A percentile compares a stretch with the other conserved stretches of the same genome.
Conservation (phyloP, 805 yeast species). For the Saccharomycopsis sp. region DNA sequence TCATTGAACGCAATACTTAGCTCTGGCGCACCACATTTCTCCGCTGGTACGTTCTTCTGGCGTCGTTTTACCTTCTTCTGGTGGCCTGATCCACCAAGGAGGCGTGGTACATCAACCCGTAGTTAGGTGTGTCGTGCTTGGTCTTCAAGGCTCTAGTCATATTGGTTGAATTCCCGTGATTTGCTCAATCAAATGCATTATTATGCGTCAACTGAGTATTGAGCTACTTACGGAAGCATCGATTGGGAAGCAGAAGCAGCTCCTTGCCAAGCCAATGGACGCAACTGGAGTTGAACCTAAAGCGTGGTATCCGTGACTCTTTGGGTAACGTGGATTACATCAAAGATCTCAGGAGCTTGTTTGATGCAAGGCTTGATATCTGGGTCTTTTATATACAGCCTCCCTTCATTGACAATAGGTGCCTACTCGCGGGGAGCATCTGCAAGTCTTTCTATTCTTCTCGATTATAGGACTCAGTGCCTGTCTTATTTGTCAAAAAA, state of each 20-base stretch:
- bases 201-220: conserved; percentile 26
- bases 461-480: conserved; percentile 52
- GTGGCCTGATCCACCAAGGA: conserved; percentile 96
- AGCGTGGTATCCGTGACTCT: conserved; percentile 39
- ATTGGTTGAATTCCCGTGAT: conserved; percentile 45
- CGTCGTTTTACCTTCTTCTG: conserved; percentile 96
- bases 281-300: conserved; percentile 40
- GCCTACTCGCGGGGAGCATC: conserved; percentile 49
- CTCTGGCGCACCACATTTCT: no score
- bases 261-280: conserved; percentile 37
- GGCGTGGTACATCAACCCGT: conserved; percentile 95
- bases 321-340: conserved; percentile 41
- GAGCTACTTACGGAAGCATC: conserved; percentile 23
- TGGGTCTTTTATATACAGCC: conserved; percentile 45
- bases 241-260: conserved; percentile 32
- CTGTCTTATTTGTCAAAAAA: conserved; percentile 40
- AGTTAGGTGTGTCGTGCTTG: conserved; percentile 97
- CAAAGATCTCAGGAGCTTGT: conserved; percentile 36
- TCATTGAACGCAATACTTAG: no score
- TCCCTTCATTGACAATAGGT: conserved; percentile 37
- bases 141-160: conserved; percentile 90
- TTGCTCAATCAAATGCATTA: conserved; percentile 29
- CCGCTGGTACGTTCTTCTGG: no score
- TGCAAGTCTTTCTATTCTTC: conserved; percentile 47
- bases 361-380: conserved; percentile 35